phyloP scores from a whole-genome alignment of 2,329 filamentous ascomycete species.

The Kalaharituber pfeilii region DNA sequence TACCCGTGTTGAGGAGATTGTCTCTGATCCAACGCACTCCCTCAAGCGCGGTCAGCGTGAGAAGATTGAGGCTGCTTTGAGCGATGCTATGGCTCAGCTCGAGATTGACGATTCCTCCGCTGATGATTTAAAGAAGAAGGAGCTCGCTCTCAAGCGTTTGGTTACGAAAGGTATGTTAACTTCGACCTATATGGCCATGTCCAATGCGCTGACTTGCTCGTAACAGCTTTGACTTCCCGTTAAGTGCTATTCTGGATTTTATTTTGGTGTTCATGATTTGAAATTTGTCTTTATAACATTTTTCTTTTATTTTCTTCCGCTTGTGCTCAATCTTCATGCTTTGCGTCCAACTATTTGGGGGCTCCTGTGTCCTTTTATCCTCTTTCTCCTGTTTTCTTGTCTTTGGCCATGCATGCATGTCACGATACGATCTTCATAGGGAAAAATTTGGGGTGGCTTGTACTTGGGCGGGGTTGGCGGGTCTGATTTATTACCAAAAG shows the following conservation, averaged over 20 bases:
- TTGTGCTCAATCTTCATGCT: background rate
- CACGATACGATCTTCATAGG: background rate
- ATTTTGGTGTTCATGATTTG: background rate
- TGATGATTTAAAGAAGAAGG: constrained; percentile 99
- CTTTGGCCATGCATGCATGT: background rate
- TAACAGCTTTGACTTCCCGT: background rate
- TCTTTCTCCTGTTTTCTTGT: background rate
- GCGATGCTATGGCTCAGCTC: constrained; percentile 92
- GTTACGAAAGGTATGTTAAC: constrained; percentile 83
- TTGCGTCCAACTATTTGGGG: background rate
- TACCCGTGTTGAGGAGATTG: constrained; percentile 93
- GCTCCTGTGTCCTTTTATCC: constrained; percentile 1
- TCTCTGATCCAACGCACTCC: constrained; percentile 87
- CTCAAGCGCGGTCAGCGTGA: constrained; percentile 98
- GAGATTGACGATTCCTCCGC: constrained; percentile 83
- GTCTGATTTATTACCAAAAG: background rate
- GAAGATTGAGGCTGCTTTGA: constrained; percentile 95
- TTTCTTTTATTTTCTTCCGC: background rate
- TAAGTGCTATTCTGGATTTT: background rate
- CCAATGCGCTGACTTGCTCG: background rate
- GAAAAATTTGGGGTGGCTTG: background rate
- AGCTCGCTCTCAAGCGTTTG: constrained; percentile 89
- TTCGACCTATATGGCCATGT: background rate
- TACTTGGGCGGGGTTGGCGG: background rate
- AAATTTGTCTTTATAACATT: background rate